Base-by-base conservation (phyloP, 140 eudicot species). In the Oenanthe javanica region DNA sequence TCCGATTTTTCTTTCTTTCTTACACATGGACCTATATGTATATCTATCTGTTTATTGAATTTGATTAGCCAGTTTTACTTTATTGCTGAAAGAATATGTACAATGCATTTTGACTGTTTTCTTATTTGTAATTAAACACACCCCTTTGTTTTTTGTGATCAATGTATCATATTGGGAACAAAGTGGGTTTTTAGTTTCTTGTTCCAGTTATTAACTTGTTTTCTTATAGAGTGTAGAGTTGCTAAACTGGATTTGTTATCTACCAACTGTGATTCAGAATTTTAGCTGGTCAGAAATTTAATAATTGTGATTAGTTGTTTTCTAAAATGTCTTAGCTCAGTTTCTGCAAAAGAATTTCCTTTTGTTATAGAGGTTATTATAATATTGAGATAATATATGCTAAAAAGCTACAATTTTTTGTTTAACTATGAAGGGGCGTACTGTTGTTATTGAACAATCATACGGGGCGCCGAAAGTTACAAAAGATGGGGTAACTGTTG, bases 401-500 rank as follows among this genome's bases (percentile, higher is more conserved):
- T 55, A 19, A 77, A 49, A 36, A 19, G 6, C 13, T 72, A 52
- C 43, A 25, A 38, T 13, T 54, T 42, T 23, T 70, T 27, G 40
- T 80, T 76, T 46, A n/a, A 31, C 25, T 81, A 55, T 48, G 38
- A 43, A 90, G 90, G 94, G 98, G 54, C 96, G 96, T 47, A 88
- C 86, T 80, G 96, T 93, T 82, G 93, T 93, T 49, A 89, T 93
- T 80, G 98, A 91, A 78, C 97, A 91, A 91, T 88, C 96, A 31
- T 93, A 84, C 79, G 97, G 98, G 70, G 92, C 97, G 27, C 98
- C 98, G 25, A 93, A 91, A 85, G 97, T 93, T 79, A 93, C 98
- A 19, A 93, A 93, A 84, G 98, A 93, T 73, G 98, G 98, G 82
- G 98, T 90, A 9, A 88, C 95, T 19, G 95, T 90, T 1, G 95